A percentile compares a stretch with the other conserved stretches of the same genome.
Evolutionary conservation across 768 basidiomycete species (phyloP).

Genomic region (Rhodosporidiobolus sp.): DNA sequence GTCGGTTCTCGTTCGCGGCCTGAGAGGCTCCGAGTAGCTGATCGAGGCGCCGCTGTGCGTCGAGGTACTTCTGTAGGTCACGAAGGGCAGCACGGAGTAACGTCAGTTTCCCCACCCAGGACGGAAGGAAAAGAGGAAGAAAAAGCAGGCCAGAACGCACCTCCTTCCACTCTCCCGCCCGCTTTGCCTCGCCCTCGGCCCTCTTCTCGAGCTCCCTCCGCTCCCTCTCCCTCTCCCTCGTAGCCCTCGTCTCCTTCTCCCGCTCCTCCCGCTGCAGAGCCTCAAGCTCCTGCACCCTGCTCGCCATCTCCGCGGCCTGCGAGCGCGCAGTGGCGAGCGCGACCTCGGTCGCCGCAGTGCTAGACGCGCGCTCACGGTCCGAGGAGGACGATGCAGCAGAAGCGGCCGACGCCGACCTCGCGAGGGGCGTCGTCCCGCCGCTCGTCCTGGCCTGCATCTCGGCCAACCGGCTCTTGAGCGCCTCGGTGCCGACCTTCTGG

Average conservation of each 20-base stretch:
- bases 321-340: conserved; percentile 12
- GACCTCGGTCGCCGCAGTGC: background rate
- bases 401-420: background rate
- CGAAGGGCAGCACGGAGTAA: background rate
- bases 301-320: conserved; percentile 15
- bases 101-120: accelerated
- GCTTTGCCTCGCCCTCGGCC: background rate
- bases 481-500: conserved; percentile 23
- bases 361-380: background rate
- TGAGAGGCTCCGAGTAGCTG: background rate
- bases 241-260: background rate
- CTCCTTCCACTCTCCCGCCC: conserved; percentile 9
- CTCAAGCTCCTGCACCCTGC: background rate
- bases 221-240: background rate
- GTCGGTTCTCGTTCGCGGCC: background rate
- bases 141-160: background rate
- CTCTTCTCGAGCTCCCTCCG: background rate
- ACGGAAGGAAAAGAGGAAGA: too few species aligned
- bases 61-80: conserved; percentile 28
- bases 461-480: conserved; percentile 29
- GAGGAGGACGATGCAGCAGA: background rate
- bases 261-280: background rate
- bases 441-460: conserved; percentile 13
- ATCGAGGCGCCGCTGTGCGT: conserved; percentile 20
- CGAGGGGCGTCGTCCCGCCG: background rate